Conservation (phyloP, 2,329 filamentous ascomycete species). For the Penicillium sp. region DNA sequence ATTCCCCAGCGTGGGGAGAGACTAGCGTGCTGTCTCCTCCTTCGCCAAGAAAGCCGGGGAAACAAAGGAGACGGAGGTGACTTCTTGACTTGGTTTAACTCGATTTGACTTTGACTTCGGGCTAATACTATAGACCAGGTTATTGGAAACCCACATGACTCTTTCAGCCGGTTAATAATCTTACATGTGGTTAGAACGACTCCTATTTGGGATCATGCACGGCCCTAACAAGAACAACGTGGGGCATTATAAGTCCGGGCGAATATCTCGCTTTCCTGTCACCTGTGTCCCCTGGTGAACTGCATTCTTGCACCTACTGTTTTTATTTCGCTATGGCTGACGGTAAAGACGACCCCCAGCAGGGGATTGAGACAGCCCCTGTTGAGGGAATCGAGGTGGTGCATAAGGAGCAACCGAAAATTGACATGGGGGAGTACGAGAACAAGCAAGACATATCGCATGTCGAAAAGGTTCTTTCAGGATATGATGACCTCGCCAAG, state of each 20-base stretch:
- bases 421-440: constrained; percentile 17
- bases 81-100: neutral
- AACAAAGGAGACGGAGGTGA: neutral
- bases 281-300: neutral
- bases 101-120: neutral
- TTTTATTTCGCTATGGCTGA: constrained; percentile 6
- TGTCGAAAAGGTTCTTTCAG: constrained; percentile 51
- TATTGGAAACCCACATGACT: neutral
- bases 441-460: constrained; percentile 39
- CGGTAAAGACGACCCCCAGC: constrained; percentile 3
- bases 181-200: neutral
- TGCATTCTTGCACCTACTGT: too few species aligned
- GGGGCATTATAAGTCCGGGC: constrained; percentile 3
- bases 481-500: constrained; percentile 46
- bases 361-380: constrained; percentile 14
- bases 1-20: neutral
- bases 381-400: neutral
- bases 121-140: neutral
- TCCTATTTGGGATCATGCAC: neutral
- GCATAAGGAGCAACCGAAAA: neutral
- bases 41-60: constrained; percentile 9
- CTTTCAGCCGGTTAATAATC: neutral
- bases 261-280: neutral
- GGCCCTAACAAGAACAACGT: neutral
- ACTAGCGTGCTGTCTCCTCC: neutral